Percentiles rank a stretch among this genome's conserved stretches.
Conservation (phyloP, 169 alveolate genomes). For the Plasmodium berghei region DNA sequence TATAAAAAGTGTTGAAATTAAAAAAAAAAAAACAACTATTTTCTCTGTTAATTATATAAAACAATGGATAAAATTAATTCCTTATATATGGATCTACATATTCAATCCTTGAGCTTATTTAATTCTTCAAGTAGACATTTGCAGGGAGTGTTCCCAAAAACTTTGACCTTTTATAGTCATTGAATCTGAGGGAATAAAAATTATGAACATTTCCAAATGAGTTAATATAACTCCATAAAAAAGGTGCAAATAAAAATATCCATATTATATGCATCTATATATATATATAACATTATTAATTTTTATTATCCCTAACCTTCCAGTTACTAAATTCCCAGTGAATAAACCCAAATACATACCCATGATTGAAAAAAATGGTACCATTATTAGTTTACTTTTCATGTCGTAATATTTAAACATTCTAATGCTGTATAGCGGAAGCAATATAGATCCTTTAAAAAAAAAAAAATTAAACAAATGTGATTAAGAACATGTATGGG, state of each 20-base stretch:
- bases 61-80: too few relatives aligned
- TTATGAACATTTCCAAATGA: background rate
- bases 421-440: slow-evolving; percentile 29
- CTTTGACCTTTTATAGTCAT: slow-evolving; percentile 47
- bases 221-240: background rate
- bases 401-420: slow-evolving; percentile 54
- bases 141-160: slow-evolving; percentile 74
- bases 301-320: slow-evolving; percentile 17
- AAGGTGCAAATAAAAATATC: background rate
- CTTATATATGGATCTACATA: too few relatives aligned
- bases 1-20: too few relatives aligned
- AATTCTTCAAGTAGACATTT: slow-evolving; percentile 40
- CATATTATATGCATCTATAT: too few relatives aligned
- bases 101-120: background rate
- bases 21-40: too few relatives aligned
- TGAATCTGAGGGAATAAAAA: slow-evolving; percentile 21
- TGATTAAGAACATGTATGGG: background rate
- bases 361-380: slow-evolving; percentile 46
- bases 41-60: too few relatives aligned
- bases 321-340: slow-evolving; percentile 39
- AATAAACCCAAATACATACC: slow-evolving; percentile 62
- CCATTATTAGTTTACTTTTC: slow-evolving; percentile 35
- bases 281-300: too few relatives aligned
- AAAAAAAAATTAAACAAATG: background rate
- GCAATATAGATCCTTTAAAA: slow-evolving; percentile 30